Evolutionary conservation across 352 stramenopile species (phyloP).

Genomic region (Globisporangium canariense): DNA sequence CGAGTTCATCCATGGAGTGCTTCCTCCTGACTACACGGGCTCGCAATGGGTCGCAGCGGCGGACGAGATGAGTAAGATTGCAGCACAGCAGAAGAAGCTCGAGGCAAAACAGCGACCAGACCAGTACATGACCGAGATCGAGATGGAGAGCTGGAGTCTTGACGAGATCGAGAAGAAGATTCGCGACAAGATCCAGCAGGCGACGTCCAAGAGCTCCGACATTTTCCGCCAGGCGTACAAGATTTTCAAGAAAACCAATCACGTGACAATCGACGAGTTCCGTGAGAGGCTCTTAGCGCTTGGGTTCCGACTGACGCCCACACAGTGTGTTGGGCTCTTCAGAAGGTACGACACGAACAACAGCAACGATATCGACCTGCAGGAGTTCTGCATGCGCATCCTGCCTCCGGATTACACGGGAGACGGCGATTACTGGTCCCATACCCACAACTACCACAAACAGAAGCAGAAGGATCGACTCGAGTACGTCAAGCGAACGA

Average conservation of each 20-base stretch:
- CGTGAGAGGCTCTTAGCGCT: slow-evolving; percentile 62
- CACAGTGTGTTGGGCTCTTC: slow-evolving; percentile 67
- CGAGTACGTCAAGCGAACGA: slow-evolving; percentile 60
- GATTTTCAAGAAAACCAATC: slow-evolving; percentile 78
- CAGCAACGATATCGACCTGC: slow-evolving; percentile 77
- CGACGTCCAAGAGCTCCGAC: slow-evolving; percentile 74
- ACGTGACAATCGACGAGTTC: slow-evolving; percentile 74
- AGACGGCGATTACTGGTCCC: slow-evolving; percentile 74
- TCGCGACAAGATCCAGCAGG: slow-evolving; percentile 78
- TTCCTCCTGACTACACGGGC: slow-evolving; percentile 70
- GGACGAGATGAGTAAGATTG: slow-evolving; percentile 66
- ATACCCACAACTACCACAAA: slow-evolving; percentile 56
- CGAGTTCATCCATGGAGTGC: slow-evolving; percentile 77
- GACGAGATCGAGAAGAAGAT: slow-evolving; percentile 77
- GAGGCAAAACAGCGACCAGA: slow-evolving; percentile 43
- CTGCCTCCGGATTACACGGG: slow-evolving; percentile 75
- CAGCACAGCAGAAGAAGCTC: slow-evolving; percentile 49
- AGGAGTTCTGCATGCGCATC: slow-evolving; percentile 80
- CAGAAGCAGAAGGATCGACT: slow-evolving; percentile 41
- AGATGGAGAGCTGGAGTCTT: slow-evolving; percentile 73
- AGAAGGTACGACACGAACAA: slow-evolving; percentile 71
- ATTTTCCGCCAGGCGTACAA: slow-evolving; percentile 79
- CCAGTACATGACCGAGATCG: slow-evolving; percentile 72
- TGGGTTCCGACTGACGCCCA: slow-evolving; percentile 60
- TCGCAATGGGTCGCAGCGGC: slow-evolving; percentile 74